These are phyloP conservation scores for Aspergillus glaucus DNA, from an alignment of 2,329 filamentous ascomycete species.

Conservation along the genomic window DNA sequence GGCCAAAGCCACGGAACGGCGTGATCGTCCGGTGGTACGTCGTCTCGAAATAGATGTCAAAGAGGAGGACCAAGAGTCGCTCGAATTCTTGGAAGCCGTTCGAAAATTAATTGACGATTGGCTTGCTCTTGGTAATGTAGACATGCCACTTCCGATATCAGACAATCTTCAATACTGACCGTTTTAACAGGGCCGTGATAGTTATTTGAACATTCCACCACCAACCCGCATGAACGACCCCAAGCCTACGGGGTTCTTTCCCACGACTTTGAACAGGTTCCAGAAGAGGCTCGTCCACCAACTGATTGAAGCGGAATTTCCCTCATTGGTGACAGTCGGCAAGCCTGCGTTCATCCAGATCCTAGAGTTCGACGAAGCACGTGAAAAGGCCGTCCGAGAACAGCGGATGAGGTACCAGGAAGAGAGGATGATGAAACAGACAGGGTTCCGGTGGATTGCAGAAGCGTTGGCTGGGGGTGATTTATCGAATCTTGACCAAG, in stretches of 20 bases:
- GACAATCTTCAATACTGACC: background rate
- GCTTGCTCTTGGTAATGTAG: slow-evolving; percentile 28
- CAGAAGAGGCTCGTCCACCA: slow-evolving; percentile 63
- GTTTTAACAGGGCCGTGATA: slow-evolving; percentile 16
- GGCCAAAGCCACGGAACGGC: slow-evolving; percentile 39
- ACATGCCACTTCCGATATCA: background rate
- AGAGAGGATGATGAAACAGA: slow-evolving; percentile 27
- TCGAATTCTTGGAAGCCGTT: slow-evolving; percentile 46
- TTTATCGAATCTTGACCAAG: slow-evolving; percentile 28
- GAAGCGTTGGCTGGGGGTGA: slow-evolving; percentile 41
- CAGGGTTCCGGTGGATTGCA: slow-evolving; percentile 43
- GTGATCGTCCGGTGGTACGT: slow-evolving; percentile 22
- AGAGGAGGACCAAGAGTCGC: slow-evolving; percentile 45
- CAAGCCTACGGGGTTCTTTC: slow-evolving; percentile 11
- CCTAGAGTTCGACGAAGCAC: slow-evolving; percentile 28
- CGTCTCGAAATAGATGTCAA: slow-evolving; percentile 44
- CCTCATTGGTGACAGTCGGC: slow-evolving; percentile 32
- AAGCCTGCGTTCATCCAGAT: slow-evolving; percentile 37
- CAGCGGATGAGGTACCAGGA: slow-evolving; percentile 21
- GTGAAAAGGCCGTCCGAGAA: slow-evolving; percentile 27
- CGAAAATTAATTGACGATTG: slow-evolving; percentile 43
- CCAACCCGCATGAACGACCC: slow-evolving; percentile 15
- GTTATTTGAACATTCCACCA: slow-evolving; percentile 43
- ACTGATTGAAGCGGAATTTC: slow-evolving; percentile 57
- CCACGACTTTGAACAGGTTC: slow-evolving; percentile 46